Conservation (phyloP, 306 rosid species). For the Rosa lucieae region DNA sequence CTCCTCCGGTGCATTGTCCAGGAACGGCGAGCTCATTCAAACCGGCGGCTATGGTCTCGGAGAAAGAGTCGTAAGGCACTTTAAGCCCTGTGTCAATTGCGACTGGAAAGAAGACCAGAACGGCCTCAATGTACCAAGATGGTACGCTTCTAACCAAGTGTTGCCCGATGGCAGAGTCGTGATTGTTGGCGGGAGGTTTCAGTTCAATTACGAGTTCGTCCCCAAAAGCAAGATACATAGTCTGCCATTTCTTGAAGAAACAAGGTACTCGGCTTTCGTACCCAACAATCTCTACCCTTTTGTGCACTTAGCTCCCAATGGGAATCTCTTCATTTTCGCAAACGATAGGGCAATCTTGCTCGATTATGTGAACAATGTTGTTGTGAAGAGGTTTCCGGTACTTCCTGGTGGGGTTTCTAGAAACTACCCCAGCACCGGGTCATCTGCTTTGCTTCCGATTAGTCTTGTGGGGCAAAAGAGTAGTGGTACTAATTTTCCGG, state of each 20-base stretch:
- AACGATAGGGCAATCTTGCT: conserved; percentile 34
- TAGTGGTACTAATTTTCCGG: not conserved
- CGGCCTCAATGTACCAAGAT: conserved; percentile 28
- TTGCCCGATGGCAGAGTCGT: conserved; percentile 33
- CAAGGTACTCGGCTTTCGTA: not conserved
- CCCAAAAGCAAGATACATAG: conserved; percentile 24
- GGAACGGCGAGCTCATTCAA: conserved; percentile 31
- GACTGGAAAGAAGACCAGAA: conserved; percentile 31
- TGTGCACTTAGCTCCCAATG: conserved; percentile 33
- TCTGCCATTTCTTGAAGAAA: conserved; percentile 35
- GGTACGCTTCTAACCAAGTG: conserved; percentile 40
- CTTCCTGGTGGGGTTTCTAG: conserved; percentile 33
- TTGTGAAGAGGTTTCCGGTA: conserved; percentile 20
- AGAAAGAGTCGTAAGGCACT: conserved; percentile 30
- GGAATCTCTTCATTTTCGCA: conserved; percentile 34
- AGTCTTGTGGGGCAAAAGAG: not conserved
- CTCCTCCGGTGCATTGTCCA: conserved; percentile 33
- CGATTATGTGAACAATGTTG: conserved; percentile 19
- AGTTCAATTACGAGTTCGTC: conserved; percentile 34
- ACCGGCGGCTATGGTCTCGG: conserved; percentile 26
- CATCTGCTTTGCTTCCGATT: conserved; percentile 34
- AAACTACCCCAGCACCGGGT: conserved; percentile 43
- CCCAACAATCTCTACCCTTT: conserved; percentile 40
- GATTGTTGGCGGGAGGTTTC: conserved; percentile 33
- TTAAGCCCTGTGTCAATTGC: conserved; percentile 20